Percentiles rank a stretch among this genome's conserved stretches.
Evolutionary conservation across 768 basidiomycete species (phyloP).

Genomic region (Lactarius akahatsu): DNA sequence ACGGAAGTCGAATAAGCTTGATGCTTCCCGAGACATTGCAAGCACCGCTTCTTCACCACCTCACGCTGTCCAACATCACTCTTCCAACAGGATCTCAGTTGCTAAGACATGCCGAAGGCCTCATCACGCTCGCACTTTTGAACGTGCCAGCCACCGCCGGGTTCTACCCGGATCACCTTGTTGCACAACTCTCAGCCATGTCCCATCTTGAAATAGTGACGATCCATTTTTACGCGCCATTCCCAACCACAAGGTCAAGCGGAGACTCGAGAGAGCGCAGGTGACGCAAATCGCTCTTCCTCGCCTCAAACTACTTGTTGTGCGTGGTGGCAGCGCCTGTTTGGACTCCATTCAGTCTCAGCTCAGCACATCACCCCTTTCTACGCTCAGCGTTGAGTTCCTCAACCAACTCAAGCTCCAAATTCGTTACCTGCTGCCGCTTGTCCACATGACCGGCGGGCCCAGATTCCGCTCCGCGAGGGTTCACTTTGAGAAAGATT

Average conservation of each 20-base stretch:
- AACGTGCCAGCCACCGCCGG: not conserved
- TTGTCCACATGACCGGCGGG: not conserved
- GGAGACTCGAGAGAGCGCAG: not conserved
- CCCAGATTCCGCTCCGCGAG: not conserved
- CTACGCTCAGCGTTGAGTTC: not conserved
- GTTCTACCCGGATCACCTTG: not conserved
- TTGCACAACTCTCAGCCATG: not conserved
- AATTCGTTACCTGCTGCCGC: not conserved
- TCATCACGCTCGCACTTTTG: not conserved
- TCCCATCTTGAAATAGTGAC: constrained; percentile 1
- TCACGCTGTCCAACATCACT: not conserved
- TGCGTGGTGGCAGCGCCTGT: not conserved
- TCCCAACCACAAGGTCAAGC: not conserved
- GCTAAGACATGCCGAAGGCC: not conserved
- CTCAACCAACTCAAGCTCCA: not conserved
- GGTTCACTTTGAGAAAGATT: not conserved
- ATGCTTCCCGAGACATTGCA: not conserved
- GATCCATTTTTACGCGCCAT: not conserved
- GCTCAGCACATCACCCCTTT: too few species aligned
- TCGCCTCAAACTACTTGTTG: not conserved
- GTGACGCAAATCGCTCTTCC: not conserved
- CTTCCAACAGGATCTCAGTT: constrained; percentile 6
- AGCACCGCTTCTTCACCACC: not conserved
- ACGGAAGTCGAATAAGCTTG: not conserved
- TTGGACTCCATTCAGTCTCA: not conserved